These are phyloP conservation scores for Grosmannia serpens DNA, from an alignment of 2,329 filamentous ascomycete genomes.

Conservation along the genomic window DNA sequence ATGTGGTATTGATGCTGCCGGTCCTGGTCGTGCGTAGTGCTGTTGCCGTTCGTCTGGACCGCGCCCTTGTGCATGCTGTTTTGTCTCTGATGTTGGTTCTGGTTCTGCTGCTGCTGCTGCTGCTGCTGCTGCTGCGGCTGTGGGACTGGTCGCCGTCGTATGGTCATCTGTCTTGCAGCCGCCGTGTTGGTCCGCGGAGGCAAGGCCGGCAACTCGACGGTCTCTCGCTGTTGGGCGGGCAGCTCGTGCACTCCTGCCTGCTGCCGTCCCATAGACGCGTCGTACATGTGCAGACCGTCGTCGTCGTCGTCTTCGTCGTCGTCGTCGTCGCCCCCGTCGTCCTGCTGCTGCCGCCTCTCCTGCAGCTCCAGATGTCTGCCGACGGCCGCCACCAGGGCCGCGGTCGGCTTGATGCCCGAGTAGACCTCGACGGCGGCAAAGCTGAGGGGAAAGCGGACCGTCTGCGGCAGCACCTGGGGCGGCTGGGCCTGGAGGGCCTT, in stretches of 20 bases:
- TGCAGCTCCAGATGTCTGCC: constrained; percentile 4
- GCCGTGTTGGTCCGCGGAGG: neutral
- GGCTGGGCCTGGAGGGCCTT: constrained; percentile 25
- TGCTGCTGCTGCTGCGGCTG: neutral
- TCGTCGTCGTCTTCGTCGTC: neutral
- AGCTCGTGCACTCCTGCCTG: neutral
- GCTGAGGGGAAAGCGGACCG: constrained; percentile 65
- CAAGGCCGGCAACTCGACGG: neutral
- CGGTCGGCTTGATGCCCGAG: constrained; percentile 76
- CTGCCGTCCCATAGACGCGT: neutral
- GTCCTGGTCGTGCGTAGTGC: neutral
- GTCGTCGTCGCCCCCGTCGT: neutral
- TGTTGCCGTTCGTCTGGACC: constrained; percentile 1
- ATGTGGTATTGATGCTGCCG: neutral
- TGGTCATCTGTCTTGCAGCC: neutral
- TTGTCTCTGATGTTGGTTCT: neutral
- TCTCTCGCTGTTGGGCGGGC: neutral
- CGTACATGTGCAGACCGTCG: neutral
- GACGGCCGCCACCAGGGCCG: constrained; percentile 56
- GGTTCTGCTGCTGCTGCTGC: neutral
- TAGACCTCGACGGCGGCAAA: constrained; percentile 67
- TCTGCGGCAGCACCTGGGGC: constrained; percentile 41
- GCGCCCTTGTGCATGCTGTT: neutral
- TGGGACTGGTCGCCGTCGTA: neutral
- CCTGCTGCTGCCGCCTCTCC: neutral